Evolutionary conservation across 768 basidiomycete genomes (phyloP), one percentile per base, ranked within the genome.

Genomic region (Suillus sp.): DNA sequence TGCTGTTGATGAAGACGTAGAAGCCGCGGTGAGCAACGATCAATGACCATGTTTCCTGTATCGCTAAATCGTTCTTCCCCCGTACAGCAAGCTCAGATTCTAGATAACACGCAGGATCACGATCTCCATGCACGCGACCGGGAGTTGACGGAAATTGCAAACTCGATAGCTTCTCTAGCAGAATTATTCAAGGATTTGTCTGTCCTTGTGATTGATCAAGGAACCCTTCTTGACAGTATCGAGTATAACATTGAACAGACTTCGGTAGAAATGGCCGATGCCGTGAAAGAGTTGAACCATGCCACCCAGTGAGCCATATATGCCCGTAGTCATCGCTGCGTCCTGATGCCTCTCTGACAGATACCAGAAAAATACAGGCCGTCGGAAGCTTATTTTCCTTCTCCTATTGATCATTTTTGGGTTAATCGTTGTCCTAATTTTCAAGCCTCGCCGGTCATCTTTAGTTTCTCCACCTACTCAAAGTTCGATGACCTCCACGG

Each of bases 221-320:
- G 97, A 34, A 98, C 96, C 34, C 84, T 99, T 37, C 83, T 99
- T 61, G 97, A 99, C 77, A 95, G 93, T 42, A 85, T 99, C 62
- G 97, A 99, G 77, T 99, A 94, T 78, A 99, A 99, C 74, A 92
- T 99, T 59, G 95, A 98, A 75, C 90, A 92, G 75, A 93, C 96
- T 5, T 90, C 90, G 20, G 84, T 85, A 37, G 86, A 93, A 59
- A 83, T 96, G 73, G 77, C 88, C 61, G 92, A 92, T 51, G 94
- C 95, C 25, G 95, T 91, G 42, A 85, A 86, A 70, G 95, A 97
- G 68, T 81, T 99, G 56, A 80, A 89, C 62, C 80, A 86, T 16
- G 97, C 97, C 5, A 92, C 91, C 60, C 81, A 82, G 94, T 94
- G 71, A 64, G 89, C 79, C 30, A 32, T 59, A 25, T 59, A 43